These are phyloP conservation scores for Leccinum idahoense DNA, from an alignment of 1,284 basidiomycete genomes.

Conservation along the genomic window DNA sequence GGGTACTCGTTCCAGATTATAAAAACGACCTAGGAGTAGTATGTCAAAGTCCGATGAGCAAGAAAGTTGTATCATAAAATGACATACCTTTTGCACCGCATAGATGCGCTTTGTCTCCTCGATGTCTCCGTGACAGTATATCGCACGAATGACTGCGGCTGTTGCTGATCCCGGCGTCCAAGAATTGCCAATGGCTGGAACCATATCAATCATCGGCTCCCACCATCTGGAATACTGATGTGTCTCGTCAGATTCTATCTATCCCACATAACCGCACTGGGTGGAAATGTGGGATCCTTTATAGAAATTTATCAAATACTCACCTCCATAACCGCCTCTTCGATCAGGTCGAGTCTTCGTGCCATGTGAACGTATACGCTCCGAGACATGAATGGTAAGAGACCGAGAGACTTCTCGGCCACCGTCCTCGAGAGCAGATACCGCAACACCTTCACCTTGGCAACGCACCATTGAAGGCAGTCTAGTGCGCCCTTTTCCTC, in stretches of 20 bases:
- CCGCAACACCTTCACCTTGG: background rate
- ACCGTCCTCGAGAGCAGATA: background rate
- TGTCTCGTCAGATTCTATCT: background rate
- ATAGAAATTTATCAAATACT: background rate
- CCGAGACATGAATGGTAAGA: background rate
- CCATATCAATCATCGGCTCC: background rate
- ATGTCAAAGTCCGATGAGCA: background rate
- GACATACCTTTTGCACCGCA: background rate
- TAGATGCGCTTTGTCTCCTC: background rate
- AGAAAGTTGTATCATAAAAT: background rate
- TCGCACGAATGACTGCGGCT: background rate
- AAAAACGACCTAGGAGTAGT: background rate
- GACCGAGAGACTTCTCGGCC: background rate
- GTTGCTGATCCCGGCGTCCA: background rate
- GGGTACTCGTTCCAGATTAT: background rate
- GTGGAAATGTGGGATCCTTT: too few relatives aligned
- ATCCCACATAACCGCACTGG: background rate
- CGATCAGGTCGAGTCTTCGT: background rate
- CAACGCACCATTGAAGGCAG: background rate
- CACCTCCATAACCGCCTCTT: background rate
- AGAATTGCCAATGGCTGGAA: background rate
- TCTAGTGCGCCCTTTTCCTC: background rate
- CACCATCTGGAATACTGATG: background rate
- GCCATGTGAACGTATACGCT: background rate
- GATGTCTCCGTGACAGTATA: background rate